A percentile compares a stretch with the other conserved stretches of the same genome.
Conservation (phyloP, 2,329 filamentous ascomycete species). For the Trichophyton simii region DNA sequence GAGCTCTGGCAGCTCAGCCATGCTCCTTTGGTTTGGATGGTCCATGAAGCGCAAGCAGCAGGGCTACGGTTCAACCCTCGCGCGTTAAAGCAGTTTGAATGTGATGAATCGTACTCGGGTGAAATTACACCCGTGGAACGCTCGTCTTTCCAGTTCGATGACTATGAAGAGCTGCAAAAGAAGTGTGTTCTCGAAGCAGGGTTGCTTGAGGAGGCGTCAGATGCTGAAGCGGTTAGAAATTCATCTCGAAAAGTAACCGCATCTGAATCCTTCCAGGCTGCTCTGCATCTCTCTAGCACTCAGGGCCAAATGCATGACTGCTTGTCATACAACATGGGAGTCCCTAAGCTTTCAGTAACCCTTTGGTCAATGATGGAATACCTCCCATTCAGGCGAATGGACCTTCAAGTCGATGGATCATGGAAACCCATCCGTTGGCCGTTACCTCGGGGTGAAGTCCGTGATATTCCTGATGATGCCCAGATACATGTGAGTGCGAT, state of each 20-base stretch:
- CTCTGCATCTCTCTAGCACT: constrained; percentile 46
- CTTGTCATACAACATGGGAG: constrained; percentile 50
- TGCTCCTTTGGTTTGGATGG: constrained; percentile 44
- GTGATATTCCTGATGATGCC: constrained; percentile 60
- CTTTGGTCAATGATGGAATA: constrained; percentile 73
- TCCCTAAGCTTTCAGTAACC: constrained; percentile 44
- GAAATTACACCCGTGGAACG: constrained; percentile 26
- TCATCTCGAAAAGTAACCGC: constrained; percentile 12
- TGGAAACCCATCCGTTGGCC: constrained; percentile 77
- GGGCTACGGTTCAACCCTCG: constrained; percentile 58
- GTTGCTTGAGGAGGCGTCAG: background rate
- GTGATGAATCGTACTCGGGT: constrained; percentile 36
- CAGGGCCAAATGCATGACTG: constrained; percentile 56
- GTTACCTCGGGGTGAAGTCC: constrained; percentile 61
- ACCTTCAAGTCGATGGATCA: constrained; percentile 55
- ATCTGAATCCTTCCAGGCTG: constrained; percentile 40
- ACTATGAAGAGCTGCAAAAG: background rate
- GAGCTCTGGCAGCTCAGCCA: constrained; percentile 33
- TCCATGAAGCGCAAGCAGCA: constrained; percentile 44
- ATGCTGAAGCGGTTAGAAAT: background rate
- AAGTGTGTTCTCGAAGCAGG: background rate
- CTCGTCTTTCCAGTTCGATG: background rate
- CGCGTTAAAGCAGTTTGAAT: constrained; percentile 56
- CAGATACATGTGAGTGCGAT: constrained; percentile 64
- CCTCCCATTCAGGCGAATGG: constrained; percentile 69